Evolutionary conservation across 257 asterid genomes (phyloP), one percentile per base, ranked within the genome.

Genomic region (Cordia subcordata): DNA sequence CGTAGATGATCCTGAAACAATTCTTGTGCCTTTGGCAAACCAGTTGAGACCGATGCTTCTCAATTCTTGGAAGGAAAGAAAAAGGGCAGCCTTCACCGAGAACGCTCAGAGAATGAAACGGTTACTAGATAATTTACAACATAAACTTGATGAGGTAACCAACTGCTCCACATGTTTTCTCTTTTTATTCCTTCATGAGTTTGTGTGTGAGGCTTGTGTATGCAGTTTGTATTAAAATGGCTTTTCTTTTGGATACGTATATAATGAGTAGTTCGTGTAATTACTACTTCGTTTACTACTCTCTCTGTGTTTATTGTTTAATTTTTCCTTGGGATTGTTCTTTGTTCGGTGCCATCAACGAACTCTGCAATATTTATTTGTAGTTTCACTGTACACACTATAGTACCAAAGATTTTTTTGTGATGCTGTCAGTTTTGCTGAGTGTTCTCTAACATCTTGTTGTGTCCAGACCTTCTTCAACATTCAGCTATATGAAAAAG

Each of bases 401-500:
- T 10, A 42, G 47, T 14, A 42, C 47, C 39, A 44, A 53, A 19
- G 23, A 23, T 5, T 53, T 11, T 12, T 22, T 14, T 4, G 19
- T 40, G 21, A 9, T 22, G 38, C 17, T 40, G 8, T n/a, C 27
- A 35, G 57, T 62, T 58, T 71, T 67, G 57, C 38, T 8, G 0
- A 49, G 1, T 0, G 13, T 17, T 49, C 63, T 64, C 21, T 68
- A 62, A 33, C 33, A 38, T 56, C 66, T 59, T 69, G 45, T 53
- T 62, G 53, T 62, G 67, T 62, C 50, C 90, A 92, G 99, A 76
- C 88, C 21, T 74, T 81, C 77, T 81, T 92, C 65, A 86, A 92
- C 63, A 77, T 92, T 69, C 99, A 88, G 73, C 81, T 88, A 61
- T 88, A 86, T 82, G 97, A 84, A 61, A 92, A 88, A 79, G 99